A percentile compares a stretch with the other conserved stretches of the same genome.
phyloP scores from a whole-genome alignment of 1,284 basidiomycete genomes.

The Trichosporon faecale region DNA sequence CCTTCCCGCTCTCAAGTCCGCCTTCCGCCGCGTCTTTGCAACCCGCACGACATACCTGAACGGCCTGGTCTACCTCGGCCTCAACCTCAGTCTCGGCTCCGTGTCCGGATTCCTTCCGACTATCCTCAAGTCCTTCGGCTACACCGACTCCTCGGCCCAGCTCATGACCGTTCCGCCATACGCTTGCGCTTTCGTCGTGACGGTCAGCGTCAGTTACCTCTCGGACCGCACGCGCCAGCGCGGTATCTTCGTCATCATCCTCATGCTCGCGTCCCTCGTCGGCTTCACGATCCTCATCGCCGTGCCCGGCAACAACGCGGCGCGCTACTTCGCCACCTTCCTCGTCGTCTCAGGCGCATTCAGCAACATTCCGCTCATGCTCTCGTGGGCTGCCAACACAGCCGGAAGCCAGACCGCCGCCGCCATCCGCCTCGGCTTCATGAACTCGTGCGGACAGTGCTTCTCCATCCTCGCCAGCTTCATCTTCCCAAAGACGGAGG shows the following conservation, averaged over 20 bases:
- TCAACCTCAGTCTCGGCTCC: slow-evolving; percentile 45
- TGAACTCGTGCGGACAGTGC: slow-evolving; percentile 46
- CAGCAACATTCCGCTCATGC: slow-evolving; percentile 36
- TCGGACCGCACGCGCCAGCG: slow-evolving; percentile 21
- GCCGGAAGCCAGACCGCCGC: slow-evolving; percentile 19
- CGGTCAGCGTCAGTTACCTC: slow-evolving; percentile 15
- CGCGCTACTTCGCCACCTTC: slow-evolving; percentile 44
- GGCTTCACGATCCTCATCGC: slow-evolving; percentile 45
- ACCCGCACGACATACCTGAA: slow-evolving; percentile 20
- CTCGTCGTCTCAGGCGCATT: slow-evolving; percentile 39
- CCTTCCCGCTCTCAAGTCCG: slow-evolving; percentile 9
- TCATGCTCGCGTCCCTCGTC: slow-evolving; percentile 39
- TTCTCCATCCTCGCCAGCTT: slow-evolving; percentile 28
- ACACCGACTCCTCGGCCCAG: slow-evolving; percentile 56
- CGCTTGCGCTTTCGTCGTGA: slow-evolving; percentile 57
- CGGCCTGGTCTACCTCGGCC: slow-evolving; percentile 29
- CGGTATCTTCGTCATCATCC: slow-evolving; percentile 33
- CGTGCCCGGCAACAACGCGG: slow-evolving; percentile 28
- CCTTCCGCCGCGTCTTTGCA: slow-evolving; percentile 10
- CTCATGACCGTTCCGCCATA: slow-evolving; percentile 77
- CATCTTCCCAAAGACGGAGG: slow-evolving; percentile 27
- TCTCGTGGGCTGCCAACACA: slow-evolving; percentile 26
- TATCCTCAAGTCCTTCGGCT: slow-evolving; percentile 62
- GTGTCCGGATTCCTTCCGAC: slow-evolving; percentile 78
- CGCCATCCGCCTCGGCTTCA: slow-evolving; percentile 37